Conservation (phyloP, 2,329 filamentous ascomycete species). For the Dryadomyces quercus-mongolicae region DNA sequence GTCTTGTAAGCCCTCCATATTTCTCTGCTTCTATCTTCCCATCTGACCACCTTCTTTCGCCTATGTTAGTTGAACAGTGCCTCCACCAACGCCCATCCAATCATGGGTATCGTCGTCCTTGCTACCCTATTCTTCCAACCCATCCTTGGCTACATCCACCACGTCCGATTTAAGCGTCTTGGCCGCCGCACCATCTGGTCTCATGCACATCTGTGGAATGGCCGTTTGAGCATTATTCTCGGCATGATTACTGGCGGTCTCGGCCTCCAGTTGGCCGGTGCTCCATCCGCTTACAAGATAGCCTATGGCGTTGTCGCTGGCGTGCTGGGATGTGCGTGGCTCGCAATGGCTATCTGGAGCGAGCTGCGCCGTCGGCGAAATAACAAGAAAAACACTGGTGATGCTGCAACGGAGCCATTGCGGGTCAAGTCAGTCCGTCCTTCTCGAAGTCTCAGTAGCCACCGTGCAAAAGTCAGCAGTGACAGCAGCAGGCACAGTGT, state of each 20-base stretch:
- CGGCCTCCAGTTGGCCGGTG: conserved; percentile 25
- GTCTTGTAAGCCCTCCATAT: conserved; percentile 21
- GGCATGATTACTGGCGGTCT: conserved; percentile 34
- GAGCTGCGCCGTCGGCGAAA: conserved; percentile 17
- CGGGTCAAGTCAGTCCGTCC: no score
- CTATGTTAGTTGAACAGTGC: conserved; percentile 14
- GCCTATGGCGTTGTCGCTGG: conserved; percentile 27
- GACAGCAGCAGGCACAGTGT: no score
- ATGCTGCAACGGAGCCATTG: no score
- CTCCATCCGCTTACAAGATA: conserved; percentile 15
- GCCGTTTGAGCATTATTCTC: conserved; percentile 24
- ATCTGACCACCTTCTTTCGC: not conserved
- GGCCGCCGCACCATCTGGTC: conserved; percentile 27
- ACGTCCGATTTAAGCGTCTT: conserved; percentile 24
- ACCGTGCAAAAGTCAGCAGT: no score
- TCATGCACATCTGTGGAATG: conserved; percentile 29
- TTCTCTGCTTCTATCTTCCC: not conserved
- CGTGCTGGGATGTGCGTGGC: conserved; percentile 25
- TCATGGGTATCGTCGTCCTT: conserved; percentile 32
- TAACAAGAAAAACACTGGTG: not conserved
- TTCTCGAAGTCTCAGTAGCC: no score
- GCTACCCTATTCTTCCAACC: conserved; percentile 27
- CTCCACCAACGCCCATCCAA: conserved; percentile 27
- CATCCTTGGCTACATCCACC: conserved; percentile 28
- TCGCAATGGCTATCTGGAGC: conserved; percentile 18